phyloP scores from a whole-genome alignment of 2,329 filamentous ascomycete species.

The Cylindrodendrum hubeiense region DNA sequence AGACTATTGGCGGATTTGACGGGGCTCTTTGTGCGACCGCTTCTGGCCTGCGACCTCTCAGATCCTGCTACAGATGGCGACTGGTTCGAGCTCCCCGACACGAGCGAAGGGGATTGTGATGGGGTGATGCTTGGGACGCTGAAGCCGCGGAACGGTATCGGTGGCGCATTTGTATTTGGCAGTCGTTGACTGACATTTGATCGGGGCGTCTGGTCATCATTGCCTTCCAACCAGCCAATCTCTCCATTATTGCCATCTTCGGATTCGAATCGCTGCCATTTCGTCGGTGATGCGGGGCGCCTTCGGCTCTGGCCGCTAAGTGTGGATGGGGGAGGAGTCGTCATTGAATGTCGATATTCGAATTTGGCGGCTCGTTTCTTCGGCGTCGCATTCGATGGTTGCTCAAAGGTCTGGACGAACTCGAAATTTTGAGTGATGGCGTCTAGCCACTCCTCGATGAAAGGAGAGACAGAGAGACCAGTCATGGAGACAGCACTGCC shows the following conservation, averaged over 20 bases:
- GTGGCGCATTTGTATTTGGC: background rate
- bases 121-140: background rate
- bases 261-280: background rate
- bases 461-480: background rate
- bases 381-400: background rate
- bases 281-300: background rate
- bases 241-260: background rate
- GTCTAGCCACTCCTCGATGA: background rate
- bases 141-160: slow-evolving; percentile 4
- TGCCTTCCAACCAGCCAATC: background rate
- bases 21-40: slow-evolving; percentile 1
- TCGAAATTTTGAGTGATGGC: background rate
- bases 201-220: slow-evolving; percentile 1
- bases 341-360: background rate
- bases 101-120: background rate
- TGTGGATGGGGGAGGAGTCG: background rate
- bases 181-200: background rate
- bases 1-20: slow-evolving; percentile 7
- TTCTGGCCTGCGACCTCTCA: background rate
- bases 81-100: background rate
- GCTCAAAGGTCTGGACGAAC: background rate
- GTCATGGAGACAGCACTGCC: background rate
- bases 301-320: background rate
- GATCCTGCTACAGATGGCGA: background rate
- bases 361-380: background rate